Percentiles rank a stretch among this genome's conserved stretches.
Evolutionary conservation across 495 filamentous ascomycete genomes (phyloP).

Genomic region (Haplographium delicatum): DNA sequence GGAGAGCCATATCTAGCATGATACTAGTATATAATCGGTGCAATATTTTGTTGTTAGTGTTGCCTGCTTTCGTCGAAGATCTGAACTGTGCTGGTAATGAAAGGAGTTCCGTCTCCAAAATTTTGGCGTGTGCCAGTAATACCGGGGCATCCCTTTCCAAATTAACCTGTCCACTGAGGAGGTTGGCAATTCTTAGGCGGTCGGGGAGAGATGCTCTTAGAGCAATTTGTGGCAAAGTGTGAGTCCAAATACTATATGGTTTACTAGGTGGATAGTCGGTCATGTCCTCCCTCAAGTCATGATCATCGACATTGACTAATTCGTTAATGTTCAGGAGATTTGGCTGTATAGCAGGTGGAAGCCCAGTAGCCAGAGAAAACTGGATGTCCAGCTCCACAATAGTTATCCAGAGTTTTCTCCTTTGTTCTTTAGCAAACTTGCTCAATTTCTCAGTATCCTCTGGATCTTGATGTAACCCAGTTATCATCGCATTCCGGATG

Average conservation of each 20-base stretch:
- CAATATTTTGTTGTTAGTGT: neutral
- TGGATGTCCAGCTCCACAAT: constrained; percentile 41
- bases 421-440: constrained; percentile 31
- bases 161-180: constrained; percentile 9
- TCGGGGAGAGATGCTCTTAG: constrained; percentile 7
- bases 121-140: constrained; percentile 6
- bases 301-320: constrained; percentile 18
- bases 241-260: constrained; percentile 5
- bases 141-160: constrained; percentile 7
- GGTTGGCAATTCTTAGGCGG: constrained; percentile 10
- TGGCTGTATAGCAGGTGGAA: constrained; percentile 38
- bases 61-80: neutral
- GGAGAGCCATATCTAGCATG: constrained; percentile 16
- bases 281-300: constrained; percentile 17
- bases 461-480: constrained; percentile 23
- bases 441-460: constrained; percentile 22
- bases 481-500: constrained; percentile 17
- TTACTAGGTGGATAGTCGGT: constrained; percentile 11
- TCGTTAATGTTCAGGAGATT: constrained; percentile 30
- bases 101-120: constrained; percentile 9
- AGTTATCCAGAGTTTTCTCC: constrained; percentile 40
- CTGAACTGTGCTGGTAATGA: constrained; percentile 3
- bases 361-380: constrained; percentile 32
- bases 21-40: constrained; percentile 13
- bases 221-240: constrained; percentile 17